phyloP scores from a whole-genome alignment of 306 rosid genomes.

The Oemleria cerasiformis region DNA sequence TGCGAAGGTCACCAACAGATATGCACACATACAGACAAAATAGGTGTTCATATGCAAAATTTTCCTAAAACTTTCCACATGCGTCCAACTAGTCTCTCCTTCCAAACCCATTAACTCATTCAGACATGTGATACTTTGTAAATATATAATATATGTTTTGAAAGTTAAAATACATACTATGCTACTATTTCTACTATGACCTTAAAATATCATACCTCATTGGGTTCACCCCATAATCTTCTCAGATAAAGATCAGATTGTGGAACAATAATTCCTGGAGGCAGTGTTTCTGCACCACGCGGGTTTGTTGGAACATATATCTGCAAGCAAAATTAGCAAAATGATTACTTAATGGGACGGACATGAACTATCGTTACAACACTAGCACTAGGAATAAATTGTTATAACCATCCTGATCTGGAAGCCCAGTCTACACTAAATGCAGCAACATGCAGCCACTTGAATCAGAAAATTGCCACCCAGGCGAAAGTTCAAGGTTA shows the following conservation, averaged over 20 bases:
- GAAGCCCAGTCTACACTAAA: background rate
- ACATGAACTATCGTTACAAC: background rate
- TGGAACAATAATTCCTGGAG: slow-evolving; percentile 82
- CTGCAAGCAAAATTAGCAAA: slow-evolving; percentile 36
- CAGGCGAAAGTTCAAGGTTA: background rate
- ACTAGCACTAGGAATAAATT: background rate
- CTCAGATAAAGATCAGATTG: slow-evolving; percentile 81
- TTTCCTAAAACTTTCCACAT: background rate
- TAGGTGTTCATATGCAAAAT: too few relatives aligned
- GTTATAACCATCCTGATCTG: background rate
- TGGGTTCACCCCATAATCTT: slow-evolving; percentile 95
- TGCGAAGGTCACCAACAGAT: background rate
- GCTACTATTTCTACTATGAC: slow-evolving; percentile 6
- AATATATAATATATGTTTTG: background rate
- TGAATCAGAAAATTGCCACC: background rate
- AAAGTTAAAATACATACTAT: background rate
- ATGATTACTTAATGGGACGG: background rate
- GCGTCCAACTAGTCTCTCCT: background rate
- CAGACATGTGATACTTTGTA: background rate
- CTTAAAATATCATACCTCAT: slow-evolving; percentile 60
- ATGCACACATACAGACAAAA: background rate
- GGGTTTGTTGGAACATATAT: slow-evolving; percentile 85
- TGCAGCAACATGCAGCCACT: slow-evolving; percentile 6
- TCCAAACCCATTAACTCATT: background rate
- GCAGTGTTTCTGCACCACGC: slow-evolving; percentile 84